A percentile compares a stretch with the other conserved stretches of the same genome.
Evolutionary conservation across 192 early-diverging fungal species (phyloP).

Genomic region (Linderina pennispora): DNA sequence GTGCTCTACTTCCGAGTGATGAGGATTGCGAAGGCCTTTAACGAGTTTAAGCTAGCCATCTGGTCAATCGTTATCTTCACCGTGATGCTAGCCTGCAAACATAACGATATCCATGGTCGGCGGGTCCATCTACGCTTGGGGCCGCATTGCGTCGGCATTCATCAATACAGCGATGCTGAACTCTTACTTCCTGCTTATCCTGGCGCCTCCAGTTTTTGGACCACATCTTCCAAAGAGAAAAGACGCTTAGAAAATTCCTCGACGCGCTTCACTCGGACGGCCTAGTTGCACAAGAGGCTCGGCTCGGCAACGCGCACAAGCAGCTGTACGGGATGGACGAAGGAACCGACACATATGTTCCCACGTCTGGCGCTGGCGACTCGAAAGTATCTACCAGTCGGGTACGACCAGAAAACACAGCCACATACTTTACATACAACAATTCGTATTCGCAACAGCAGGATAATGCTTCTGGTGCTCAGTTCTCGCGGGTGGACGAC

Average conservation of each 20-base stretch:
- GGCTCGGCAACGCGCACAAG: background rate
- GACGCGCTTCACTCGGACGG: background rate
- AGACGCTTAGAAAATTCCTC: background rate
- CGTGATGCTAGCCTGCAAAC: background rate
- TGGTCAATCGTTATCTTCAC: background rate
- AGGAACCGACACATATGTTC: no score
- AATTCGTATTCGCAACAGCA: no score
- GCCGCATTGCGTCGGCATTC: background rate
- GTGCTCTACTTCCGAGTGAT: background rate
- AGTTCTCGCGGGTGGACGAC: no score
- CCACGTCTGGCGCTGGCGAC: no score
- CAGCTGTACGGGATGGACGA: no score
- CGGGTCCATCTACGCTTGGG: background rate
- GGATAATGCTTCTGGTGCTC: no score
- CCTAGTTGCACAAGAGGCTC: background rate
- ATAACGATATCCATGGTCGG: background rate
- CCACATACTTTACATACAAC: no score
- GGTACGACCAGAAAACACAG: no score
- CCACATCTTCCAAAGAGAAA: background rate
- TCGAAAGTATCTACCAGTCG: no score
- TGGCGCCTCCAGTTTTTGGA: background rate
- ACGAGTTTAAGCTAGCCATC: background rate
- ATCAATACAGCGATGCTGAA: background rate
- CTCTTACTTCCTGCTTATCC: background rate
- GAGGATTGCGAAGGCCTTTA: background rate